A percentile compares a stretch with the other conserved stretches of the same genome.
Conservation (phyloP, 129 eudicot species). For the Lactuca sativa region DNA sequence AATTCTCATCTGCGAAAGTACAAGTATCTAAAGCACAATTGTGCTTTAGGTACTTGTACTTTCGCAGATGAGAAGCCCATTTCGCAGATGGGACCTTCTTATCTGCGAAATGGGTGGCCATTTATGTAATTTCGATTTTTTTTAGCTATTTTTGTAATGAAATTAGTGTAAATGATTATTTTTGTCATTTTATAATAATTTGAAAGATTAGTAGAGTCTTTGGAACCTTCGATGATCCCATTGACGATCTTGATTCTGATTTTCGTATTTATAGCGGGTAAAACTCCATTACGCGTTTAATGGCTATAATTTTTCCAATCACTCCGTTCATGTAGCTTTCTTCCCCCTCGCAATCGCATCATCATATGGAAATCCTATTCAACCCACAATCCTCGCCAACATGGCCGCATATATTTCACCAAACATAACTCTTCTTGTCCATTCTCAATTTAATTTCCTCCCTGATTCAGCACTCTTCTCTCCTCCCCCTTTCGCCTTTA, state of each 20-base stretch:
- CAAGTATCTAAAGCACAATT: too few relatives aligned
- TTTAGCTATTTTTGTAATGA: too few relatives aligned
- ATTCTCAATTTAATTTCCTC: constrained; percentile 13
- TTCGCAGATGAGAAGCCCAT: too few relatives aligned
- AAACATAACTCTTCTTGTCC: constrained; percentile 8
- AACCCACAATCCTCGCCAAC: constrained; percentile 38
- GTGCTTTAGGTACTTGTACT: too few relatives aligned
- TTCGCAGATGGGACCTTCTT: too few relatives aligned
- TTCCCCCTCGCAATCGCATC: neutral
- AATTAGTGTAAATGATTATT: too few relatives aligned
- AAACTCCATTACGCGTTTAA: neutral
- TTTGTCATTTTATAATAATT: too few relatives aligned
- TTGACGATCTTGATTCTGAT: neutral
- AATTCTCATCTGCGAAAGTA: too few relatives aligned
- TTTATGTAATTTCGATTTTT: too few relatives aligned
- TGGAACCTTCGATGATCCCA: neutral
- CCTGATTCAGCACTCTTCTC: constrained; percentile 24
- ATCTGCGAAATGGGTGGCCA: too few relatives aligned
- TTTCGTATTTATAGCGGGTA: neutral
- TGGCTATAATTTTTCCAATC: neutral
- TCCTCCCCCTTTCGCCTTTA: constrained; percentile 39
- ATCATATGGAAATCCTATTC: constrained; percentile 7
- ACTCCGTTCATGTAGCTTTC: constrained; percentile 27
- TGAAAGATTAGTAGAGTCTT: neutral
- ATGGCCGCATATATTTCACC: constrained; percentile 22